Base-by-base conservation (phyloP, 371 early-diverging fungal genomes). In the Rhizomucor pusillus region DNA sequence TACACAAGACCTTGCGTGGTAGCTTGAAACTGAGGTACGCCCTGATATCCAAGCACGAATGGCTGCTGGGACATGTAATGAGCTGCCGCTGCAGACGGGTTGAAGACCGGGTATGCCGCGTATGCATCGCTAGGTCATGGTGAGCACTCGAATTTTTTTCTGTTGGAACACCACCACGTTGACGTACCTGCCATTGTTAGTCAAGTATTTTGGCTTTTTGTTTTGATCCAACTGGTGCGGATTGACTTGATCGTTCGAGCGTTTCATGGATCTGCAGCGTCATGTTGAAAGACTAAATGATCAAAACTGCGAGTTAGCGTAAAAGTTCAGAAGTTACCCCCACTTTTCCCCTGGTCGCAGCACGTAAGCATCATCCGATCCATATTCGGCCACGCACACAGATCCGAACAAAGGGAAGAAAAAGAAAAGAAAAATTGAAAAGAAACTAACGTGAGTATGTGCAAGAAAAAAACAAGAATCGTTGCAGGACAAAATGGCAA, bases 171-270 rank as follows among this genome's bases (percentile, higher is more conserved):
- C 65, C 56, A 47, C 50, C 60, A 60, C 14, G 65, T 44, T 24
- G 50, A 43, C 18, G n/a, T n/a, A n/a, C n/a, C n/a, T n/a, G n/a
- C n/a, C n/a, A n/a, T n/a, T n/a, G n/a, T n/a, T n/a, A n/a, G 45
- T 57, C 16, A 62, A 53, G 46, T 56, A 62, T 36, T 59, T 18
- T 50, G 59, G 59, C 46, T 66, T 66, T 41, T 66, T 66, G 49
- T 59, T 66, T 14, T 43, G 43, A 24, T 66, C 66, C 14, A 53
- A 33, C 41, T 45, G 24, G 20, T 43, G 52, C 34, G 59, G 57
- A 29, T 51, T 54, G 22, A 59, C 36, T 44, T 51, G 52, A 10
- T 66, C 66, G 50, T 53, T 61, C 29, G 56, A 40, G 43, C 66
- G 66, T 40, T 66, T 66, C 66, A 66, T 66, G 48, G 39, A 47